Percentiles rank a stretch among this genome's conserved stretches.
phyloP scores from a whole-genome alignment of 1,284 basidiomycete species.

The Gomphus sp. region DNA sequence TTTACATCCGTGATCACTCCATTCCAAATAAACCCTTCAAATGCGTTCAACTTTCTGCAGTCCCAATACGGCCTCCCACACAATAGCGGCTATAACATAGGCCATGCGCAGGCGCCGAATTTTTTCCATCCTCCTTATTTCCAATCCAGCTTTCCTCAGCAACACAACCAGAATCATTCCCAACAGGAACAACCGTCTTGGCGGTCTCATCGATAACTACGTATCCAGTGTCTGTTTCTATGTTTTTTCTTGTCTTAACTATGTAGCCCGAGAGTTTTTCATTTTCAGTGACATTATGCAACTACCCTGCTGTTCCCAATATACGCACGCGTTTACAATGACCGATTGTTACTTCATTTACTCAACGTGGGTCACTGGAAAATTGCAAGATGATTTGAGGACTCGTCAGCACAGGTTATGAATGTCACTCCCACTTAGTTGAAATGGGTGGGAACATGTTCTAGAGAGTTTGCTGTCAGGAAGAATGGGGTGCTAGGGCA shows the following conservation, averaged over 20 bases:
- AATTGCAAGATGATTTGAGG: too few relatives aligned
- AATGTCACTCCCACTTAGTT: too few relatives aligned
- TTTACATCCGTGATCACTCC: constrained; percentile 10
- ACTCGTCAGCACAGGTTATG: too few relatives aligned
- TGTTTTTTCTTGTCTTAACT: background rate
- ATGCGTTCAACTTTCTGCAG: constrained; percentile 8
- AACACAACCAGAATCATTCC: constrained; percentile 3
- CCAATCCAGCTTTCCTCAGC: constrained; percentile 1
- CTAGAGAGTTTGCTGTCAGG: too few relatives aligned
- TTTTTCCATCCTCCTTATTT: background rate
- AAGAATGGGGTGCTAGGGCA: background rate
- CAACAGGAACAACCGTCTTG: constrained; percentile 2
- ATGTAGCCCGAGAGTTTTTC: background rate
- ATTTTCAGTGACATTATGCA: background rate
- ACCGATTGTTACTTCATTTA: background rate
- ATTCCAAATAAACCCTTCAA: constrained; percentile 7
- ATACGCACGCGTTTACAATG: background rate
- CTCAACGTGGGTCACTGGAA: too few relatives aligned
- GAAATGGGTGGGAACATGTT: too few relatives aligned
- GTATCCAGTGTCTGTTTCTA: background rate
- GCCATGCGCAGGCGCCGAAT: background rate
- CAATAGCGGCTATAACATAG: constrained; percentile 3
- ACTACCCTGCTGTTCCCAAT: background rate
- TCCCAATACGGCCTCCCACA: background rate
- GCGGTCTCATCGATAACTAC: constrained; percentile 5